Evolutionary conservation across 805 yeast genomes (phyloP).

Genomic region (Lipomyces kockii): DNA sequence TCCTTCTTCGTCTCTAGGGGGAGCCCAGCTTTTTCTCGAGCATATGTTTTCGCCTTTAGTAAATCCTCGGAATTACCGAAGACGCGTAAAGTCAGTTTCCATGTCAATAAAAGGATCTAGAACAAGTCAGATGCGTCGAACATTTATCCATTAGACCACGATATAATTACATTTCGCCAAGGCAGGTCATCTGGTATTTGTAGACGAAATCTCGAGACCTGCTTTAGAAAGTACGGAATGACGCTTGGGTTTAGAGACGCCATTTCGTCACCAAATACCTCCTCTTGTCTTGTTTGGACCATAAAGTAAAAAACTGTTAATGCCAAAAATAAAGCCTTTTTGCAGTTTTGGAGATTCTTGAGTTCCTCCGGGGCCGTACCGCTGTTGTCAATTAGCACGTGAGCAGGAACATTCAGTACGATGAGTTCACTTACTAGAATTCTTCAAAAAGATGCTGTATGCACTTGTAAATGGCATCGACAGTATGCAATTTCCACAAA

Average conservation of each 20-base stretch:
- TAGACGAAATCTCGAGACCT: slow-evolving; percentile 17
- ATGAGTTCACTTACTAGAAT: slow-evolving; percentile 15
- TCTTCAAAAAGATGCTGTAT: slow-evolving; percentile 12
- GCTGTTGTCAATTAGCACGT: background rate
- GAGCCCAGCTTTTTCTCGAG: slow-evolving; percentile 32
- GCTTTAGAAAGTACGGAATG: slow-evolving; percentile 26
- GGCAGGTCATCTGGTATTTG: slow-evolving; percentile 25
- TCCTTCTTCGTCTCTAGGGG: slow-evolving; percentile 25
- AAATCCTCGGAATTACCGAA: slow-evolving; percentile 24
- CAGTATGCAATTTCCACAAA: slow-evolving; percentile 6
- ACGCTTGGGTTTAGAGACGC: slow-evolving; percentile 16
- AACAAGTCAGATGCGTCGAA: background rate
- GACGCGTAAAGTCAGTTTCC: slow-evolving; percentile 21
- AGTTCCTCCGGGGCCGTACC: background rate
- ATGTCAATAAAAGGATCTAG: slow-evolving; percentile 23
- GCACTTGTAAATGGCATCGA: slow-evolving; percentile 15
- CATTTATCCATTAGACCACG: background rate
- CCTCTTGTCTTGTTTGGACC: slow-evolving; percentile 11
- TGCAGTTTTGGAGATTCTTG: background rate
- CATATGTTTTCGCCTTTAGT: slow-evolving; percentile 19
- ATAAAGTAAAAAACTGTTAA: slow-evolving; percentile 28
- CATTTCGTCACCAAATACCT: slow-evolving; percentile 4
- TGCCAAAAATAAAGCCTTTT: slow-evolving; percentile 15
- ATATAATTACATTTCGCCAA: slow-evolving; percentile 19
- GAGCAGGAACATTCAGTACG: background rate